Base-by-base conservation (phyloP, 805 yeast species). In the Yarrowia alimentaria region DNA sequence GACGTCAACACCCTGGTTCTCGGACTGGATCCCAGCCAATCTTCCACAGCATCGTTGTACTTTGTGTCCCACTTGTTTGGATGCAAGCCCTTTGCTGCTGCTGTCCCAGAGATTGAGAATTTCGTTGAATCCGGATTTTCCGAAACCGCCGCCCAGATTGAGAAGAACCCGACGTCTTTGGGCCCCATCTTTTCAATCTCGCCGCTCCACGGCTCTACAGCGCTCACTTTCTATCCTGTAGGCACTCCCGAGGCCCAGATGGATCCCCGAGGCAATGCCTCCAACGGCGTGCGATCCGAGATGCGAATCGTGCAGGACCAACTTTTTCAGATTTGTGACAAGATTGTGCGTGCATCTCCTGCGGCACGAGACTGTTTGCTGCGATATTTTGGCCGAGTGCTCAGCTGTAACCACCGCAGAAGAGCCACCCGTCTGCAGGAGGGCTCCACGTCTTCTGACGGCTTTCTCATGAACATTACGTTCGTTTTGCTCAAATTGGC, bases 371-470 rank as follows among this genome's bases (percentile, higher is more conserved):
- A 70, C 28, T 80, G 70, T 31, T 61, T 90, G 43, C 67, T 93
- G 58, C 67, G 73, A 40, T 89, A 82, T 73, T 80, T 90, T 65
- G 83, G 85, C 1, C 75, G 74, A 20, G 73, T 88, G 31, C 76
- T 87, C n/a, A 86, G 91, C 60, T 74, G 77, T 45, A 89, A 90
- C 63, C 97, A 89, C 65, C 75, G 87, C 57, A 80, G 98, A 68
- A 77, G 87, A 59, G 96, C 96, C 48, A 58, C 58, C 4, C 60
- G 61, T 2, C 45, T 55, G 25, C 80, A 83, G 56, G 95, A 86
- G 63, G 70, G 72, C 12, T 76, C 79, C 52, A 69, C 85, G 45
- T 81, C 95, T 1, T 73, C 86, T 6, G 88, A 91, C 68, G 88
- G 88, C 1, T 76, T 93, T 55, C 84, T 89, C 85, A 71, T 81